phyloP scores from a whole-genome alignment of 2,329 filamentous ascomycete genomes.

The Hypocreales sp. region DNA sequence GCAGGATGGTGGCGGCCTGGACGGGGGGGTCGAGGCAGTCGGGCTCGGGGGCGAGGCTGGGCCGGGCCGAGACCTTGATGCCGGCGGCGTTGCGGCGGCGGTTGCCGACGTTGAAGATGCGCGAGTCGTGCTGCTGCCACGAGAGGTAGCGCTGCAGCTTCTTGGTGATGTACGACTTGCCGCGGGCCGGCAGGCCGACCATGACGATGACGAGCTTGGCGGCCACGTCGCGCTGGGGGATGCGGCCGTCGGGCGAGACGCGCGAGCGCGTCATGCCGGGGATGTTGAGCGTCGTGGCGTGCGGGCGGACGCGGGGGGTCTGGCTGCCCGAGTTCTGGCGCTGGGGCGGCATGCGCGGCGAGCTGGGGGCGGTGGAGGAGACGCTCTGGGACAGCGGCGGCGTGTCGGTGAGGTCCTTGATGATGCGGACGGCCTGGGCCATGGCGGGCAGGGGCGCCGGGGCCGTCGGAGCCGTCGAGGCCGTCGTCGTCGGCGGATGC shows the following conservation, averaged over 20 bases:
- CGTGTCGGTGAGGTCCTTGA: slow-evolving; percentile 32
- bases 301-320: slow-evolving; percentile 63
- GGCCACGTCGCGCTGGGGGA: slow-evolving; percentile 84
- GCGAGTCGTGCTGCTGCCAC: slow-evolving; percentile 92
- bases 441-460: too few species aligned
- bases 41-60: slow-evolving; percentile 17
- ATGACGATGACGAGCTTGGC: slow-evolving; percentile 96
- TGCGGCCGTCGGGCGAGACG: slow-evolving; percentile 88
- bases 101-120: slow-evolving; percentile 96
- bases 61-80: slow-evolving; percentile 20
- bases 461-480: too few species aligned
- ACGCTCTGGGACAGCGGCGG: slow-evolving; percentile 41
- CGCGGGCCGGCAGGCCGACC: slow-evolving; percentile 88
- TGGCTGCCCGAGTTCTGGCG: slow-evolving; percentile 60
- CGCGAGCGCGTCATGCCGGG: slow-evolving; percentile 91
- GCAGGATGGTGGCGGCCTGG: slow-evolving; percentile 39
- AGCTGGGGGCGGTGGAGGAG: slow-evolving; percentile 41
- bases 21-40: slow-evolving; percentile 27
- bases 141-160: slow-evolving; percentile 91
- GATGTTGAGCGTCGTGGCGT: slow-evolving; percentile 92
- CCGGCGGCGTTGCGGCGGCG: slow-evolving; percentile 68
- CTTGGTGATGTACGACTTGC: slow-evolving; percentile 98
- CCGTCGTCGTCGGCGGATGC: too few species aligned
- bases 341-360: slow-evolving; percentile 46
- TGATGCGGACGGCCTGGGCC: slow-evolving; percentile 23